phyloP scores from a whole-genome alignment of 768 basidiomycete species.

The Xerocomellus chrysenteron region DNA sequence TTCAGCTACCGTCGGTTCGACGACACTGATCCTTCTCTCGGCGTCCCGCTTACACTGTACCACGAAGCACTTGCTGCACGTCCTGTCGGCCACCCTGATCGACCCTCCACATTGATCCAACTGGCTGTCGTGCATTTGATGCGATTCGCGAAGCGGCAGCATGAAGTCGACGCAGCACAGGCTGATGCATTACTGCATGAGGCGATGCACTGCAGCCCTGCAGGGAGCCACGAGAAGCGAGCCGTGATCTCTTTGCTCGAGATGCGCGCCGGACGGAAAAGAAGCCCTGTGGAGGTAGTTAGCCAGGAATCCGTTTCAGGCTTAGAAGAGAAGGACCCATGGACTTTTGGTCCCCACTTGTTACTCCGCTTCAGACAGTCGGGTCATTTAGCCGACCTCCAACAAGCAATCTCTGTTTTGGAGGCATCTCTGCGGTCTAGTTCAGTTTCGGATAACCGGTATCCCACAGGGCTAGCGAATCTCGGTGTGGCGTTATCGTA shows the following conservation, averaged over 20 bases:
- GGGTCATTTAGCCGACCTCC: neutral
- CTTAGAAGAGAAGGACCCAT: neutral
- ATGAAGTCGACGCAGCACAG: neutral
- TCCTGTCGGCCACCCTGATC: conserved; percentile 3
- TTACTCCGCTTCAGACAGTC: neutral
- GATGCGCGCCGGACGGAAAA: neutral
- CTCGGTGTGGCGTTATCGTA: neutral
- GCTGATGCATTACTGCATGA: neutral
- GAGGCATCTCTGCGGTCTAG: neutral
- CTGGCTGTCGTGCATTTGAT: neutral
- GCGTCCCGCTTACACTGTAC: neutral
- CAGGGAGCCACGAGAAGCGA: neutral
- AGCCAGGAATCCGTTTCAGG: too few species aligned
- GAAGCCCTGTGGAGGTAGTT: too few species aligned
- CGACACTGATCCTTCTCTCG: neutral
- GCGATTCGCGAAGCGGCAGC: neutral
- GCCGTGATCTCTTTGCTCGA: neutral
- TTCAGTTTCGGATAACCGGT: neutral
- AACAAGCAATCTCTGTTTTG: neutral
- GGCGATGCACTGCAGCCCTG: neutral
- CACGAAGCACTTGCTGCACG: neutral
- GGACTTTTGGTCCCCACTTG: neutral
- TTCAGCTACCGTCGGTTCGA: neutral
- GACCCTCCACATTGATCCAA: conserved; percentile 1
- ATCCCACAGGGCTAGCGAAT: neutral